Conservation (phyloP, 768 basidiomycete genomes). For the Clitopilus hobsonii region DNA sequence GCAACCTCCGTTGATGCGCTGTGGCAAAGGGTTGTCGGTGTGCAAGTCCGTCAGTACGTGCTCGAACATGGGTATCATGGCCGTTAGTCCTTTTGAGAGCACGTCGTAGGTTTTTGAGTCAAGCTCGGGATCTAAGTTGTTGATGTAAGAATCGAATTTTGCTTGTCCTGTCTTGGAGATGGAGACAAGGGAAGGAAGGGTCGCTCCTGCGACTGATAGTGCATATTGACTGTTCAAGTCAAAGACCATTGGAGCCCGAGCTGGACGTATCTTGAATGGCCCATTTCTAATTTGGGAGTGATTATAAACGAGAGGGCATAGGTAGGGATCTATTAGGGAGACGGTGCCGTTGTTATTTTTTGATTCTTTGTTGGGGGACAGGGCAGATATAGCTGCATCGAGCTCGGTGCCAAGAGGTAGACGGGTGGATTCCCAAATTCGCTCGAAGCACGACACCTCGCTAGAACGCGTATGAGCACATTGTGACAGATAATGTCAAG, state of each 20-base stretch:
- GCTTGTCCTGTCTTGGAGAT: conserved; percentile 24
- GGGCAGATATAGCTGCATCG: conserved; percentile 15
- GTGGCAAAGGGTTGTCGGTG: conserved; percentile 37
- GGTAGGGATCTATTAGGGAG: conserved; percentile 34
- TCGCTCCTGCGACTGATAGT: conserved; percentile 32
- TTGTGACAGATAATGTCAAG: background rate
- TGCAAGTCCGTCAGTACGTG: conserved; percentile 49
- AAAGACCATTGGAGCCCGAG: conserved; percentile 16
- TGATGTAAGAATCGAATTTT: conserved; percentile 46
- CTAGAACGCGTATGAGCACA: conserved; percentile 18
- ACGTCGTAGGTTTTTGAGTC: conserved; percentile 23
- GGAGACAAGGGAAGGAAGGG: conserved; percentile 40
- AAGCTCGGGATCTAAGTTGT: conserved; percentile 38
- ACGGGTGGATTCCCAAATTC: conserved; percentile 43
- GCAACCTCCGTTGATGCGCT: conserved; percentile 37
- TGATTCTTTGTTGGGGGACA: conserved; percentile 5
- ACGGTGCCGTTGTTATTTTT: conserved; percentile 15
- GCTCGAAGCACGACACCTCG: conserved; percentile 52
- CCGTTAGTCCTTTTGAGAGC: conserved; percentile 27
- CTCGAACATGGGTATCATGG: conserved; percentile 46
- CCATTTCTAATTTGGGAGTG: conserved; percentile 29
- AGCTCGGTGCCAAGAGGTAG: conserved; percentile 18
- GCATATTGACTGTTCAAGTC: conserved; percentile 28
- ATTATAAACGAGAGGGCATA: conserved; percentile 35
- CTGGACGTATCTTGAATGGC: conserved; percentile 11